Evolutionary conservation across 345 rosid genomes (phyloP).

Genomic region (Geranium brycei): DNA sequence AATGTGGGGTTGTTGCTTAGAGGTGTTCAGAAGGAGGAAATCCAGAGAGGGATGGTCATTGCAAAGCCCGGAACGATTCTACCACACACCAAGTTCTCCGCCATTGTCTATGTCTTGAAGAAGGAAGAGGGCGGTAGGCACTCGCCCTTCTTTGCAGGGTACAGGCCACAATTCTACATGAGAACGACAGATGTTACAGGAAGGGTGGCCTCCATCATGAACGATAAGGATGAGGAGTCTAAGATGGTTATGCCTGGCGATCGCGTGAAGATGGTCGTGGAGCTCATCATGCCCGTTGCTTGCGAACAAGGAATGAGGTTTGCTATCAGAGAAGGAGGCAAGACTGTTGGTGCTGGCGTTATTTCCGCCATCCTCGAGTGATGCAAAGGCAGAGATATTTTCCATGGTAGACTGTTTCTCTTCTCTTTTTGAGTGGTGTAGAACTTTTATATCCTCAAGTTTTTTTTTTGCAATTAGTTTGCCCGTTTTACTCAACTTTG

Average conservation of each 20-base stretch:
- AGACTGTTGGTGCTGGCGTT: slow-evolving; percentile 92
- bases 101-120: slow-evolving; percentile 83
- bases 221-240: slow-evolving; percentile 83
- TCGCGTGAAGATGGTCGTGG: slow-evolving; percentile 79
- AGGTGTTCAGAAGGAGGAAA: slow-evolving; percentile 75
- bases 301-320: slow-evolving; percentile 94
- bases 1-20: slow-evolving; percentile 85
- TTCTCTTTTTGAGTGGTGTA: slow-evolving; percentile 16
- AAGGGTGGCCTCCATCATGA: slow-evolving; percentile 60
- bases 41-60: slow-evolving; percentile 93
- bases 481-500: slow-evolving; percentile 14
- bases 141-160: slow-evolving; percentile 77
- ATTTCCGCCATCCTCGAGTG: slow-evolving; percentile 68
- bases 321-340: slow-evolving; percentile 95
- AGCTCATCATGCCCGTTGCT: slow-evolving; percentile 84
- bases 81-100: slow-evolving; percentile 61
- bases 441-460: slow-evolving; percentile 13
- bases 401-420: neutral
- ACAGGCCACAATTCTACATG: slow-evolving; percentile 91
- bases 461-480: slow-evolving; percentile 24
- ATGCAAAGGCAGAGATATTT: slow-evolving; percentile 1
- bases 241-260: slow-evolving; percentile 99
- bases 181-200: slow-evolving; percentile 96
- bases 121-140: slow-evolving; percentile 98
- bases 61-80: slow-evolving; percentile 75